These are phyloP conservation scores for Carpinus viminea DNA, from an alignment of 306 rosid species.

Conservation along the genomic window DNA sequence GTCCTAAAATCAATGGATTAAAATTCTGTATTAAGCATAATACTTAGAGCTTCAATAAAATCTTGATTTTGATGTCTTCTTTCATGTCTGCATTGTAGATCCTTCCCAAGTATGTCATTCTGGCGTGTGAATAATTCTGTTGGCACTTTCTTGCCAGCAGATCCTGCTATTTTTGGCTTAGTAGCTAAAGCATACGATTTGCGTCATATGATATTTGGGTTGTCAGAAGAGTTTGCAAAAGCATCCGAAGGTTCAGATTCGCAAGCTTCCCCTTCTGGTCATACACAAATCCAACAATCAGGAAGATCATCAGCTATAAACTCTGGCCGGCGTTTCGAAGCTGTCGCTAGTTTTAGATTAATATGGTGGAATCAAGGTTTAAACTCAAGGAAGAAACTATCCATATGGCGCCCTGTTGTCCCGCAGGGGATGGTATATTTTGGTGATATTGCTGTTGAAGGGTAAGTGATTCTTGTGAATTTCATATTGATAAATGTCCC, in stretches of 20 bases:
- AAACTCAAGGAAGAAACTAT: constrained; percentile 67
- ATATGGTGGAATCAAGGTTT: constrained; percentile 93
- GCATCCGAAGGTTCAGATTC: constrained; percentile 37
- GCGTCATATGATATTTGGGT: constrained; percentile 68
- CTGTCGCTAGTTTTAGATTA: constrained; percentile 80
- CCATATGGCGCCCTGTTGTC: constrained; percentile 94
- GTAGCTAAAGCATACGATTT: constrained; percentile 72
- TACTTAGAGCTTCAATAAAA: neutral
- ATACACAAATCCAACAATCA: constrained; percentile 36
- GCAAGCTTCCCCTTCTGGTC: constrained; percentile 38
- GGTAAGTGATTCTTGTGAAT: constrained; percentile 46
- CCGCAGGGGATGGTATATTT: constrained; percentile 80
- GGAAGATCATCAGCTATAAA: constrained; percentile 47
- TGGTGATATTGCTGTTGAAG: constrained; percentile 83
- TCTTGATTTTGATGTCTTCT: neutral
- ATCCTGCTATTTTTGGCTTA: constrained; percentile 47
- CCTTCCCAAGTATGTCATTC: constrained; percentile 53
- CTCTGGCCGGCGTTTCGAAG: constrained; percentile 64
- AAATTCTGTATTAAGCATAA: neutral
- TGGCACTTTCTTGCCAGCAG: constrained; percentile 93
- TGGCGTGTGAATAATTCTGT: constrained; percentile 92
- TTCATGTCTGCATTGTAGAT: constrained; percentile 48
- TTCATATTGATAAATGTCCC: constrained; percentile 9
- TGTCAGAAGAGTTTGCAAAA: constrained; percentile 48
- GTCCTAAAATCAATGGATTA: neutral